Percentiles rank a stretch among this genome's conserved stretches.
Evolutionary conservation across 495 filamentous ascomycete genomes (phyloP).

Genomic region (Penicillium atrosanguineum): DNA sequence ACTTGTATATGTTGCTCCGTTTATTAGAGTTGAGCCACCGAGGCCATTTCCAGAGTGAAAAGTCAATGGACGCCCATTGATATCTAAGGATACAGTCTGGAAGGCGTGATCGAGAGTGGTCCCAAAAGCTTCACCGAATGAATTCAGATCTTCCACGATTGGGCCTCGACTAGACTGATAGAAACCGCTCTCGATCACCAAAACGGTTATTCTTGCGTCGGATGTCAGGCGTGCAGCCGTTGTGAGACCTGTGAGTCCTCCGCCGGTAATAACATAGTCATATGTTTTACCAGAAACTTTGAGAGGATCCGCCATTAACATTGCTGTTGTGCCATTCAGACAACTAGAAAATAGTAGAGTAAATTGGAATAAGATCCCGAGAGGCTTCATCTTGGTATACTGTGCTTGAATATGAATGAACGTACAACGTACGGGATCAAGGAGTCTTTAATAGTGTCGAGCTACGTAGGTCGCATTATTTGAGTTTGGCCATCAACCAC

Average conservation of each 20-base stretch:
- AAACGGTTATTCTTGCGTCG: constrained; percentile 34
- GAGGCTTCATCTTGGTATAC: neutral
- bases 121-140: constrained; percentile 28
- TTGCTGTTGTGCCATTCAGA: neutral
- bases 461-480: no score
- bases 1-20: constrained; percentile 49
- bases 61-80: constrained; percentile 12
- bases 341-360: neutral
- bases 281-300: constrained; percentile 2
- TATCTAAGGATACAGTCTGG: constrained; percentile 11
- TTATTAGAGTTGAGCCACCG: constrained; percentile 58
- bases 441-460: no score
- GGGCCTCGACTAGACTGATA: constrained; percentile 19
- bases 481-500: no score
- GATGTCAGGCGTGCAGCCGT: constrained; percentile 43
- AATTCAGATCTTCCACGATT: constrained; percentile 26
- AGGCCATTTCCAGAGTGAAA: constrained; percentile 30
- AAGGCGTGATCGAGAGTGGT: constrained; percentile 13
- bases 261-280: constrained; percentile 30
- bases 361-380: neutral
- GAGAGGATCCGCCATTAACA: neutral
- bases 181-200: constrained; percentile 45
- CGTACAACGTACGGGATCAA: neutral
- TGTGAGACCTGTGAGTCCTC: constrained; percentile 41
- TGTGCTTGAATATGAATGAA: neutral